A percentile compares a stretch with the other conserved stretches of the same genome.
Conservation (phyloP, 108 stramenopile species). For the Conticribra guillardii region DNA sequence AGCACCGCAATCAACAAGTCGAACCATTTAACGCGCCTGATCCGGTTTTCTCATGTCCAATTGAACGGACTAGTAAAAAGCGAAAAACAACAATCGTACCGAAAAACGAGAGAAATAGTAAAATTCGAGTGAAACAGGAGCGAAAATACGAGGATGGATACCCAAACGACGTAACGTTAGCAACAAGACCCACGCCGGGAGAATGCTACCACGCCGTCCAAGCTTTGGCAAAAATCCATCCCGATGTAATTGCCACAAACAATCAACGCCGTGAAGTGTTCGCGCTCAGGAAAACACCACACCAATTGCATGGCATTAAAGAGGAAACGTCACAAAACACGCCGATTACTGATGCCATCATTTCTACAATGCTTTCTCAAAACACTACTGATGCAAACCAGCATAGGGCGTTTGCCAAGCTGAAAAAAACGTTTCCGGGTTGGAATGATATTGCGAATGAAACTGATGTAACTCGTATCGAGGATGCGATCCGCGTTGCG, state of each 20-base stretch:
- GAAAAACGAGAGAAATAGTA: too few species aligned
- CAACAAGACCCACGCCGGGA: conserved; percentile 31
- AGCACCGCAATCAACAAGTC: too few species aligned
- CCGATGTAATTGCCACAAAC: conserved; percentile 59
- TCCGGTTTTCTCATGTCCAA: too few species aligned
- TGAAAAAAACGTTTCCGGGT: conserved; percentile 62
- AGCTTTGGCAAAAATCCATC: conserved; percentile 64
- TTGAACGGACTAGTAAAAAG: too few species aligned
- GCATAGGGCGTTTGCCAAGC: conserved; percentile 58
- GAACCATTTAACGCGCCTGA: too few species aligned
- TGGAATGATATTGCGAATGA: conserved; percentile 57
- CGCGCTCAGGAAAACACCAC: conserved; percentile 13
- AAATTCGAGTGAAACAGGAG: too few species aligned
- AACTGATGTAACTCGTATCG: conserved; percentile 41
- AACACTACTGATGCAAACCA: conserved; percentile 80
- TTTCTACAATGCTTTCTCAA: conserved; percentile 83
- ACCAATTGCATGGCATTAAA: too few species aligned
- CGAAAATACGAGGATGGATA: too few species aligned
- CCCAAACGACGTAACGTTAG: neutral
- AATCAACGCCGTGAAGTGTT: conserved; percentile 45
- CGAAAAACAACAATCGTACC: too few species aligned
- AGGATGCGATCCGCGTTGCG: conserved; percentile 64
- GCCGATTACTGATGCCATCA: conserved; percentile 63
- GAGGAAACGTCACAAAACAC: conserved; percentile 19
- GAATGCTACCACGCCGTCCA: conserved; percentile 43